Evolutionary conservation across 306 rosid genomes (phyloP).

Genomic region (Cucumis sativus): Cucumber_9930_V3 NC_026657.2:32473501-32474000

Average conservation of each 20-base stretch:
- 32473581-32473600: too few relatives aligned
- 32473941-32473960: not conserved
- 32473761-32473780: not conserved
- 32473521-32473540: not conserved
- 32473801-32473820: not conserved
- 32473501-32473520: not conserved
- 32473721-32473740: not conserved
- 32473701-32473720: not conserved
- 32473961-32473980: not conserved
- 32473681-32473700: not conserved
- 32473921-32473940: not conserved
- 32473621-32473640: not conserved
- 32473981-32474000: too few relatives aligned
- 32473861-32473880: not conserved
- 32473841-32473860: not conserved
- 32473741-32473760: not conserved
- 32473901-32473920: not conserved
- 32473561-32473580: not conserved
- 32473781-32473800: not conserved
- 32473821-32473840: not conserved
- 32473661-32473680: not conserved
- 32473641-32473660: not conserved
- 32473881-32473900: not conserved
- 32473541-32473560: not conserved
- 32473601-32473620: too few relatives aligned